A percentile compares a stretch with the other conserved stretches of the same genome.
phyloP scores from a whole-genome alignment of 2,329 filamentous ascomycete species.

The Fusarium luffae region DNA sequence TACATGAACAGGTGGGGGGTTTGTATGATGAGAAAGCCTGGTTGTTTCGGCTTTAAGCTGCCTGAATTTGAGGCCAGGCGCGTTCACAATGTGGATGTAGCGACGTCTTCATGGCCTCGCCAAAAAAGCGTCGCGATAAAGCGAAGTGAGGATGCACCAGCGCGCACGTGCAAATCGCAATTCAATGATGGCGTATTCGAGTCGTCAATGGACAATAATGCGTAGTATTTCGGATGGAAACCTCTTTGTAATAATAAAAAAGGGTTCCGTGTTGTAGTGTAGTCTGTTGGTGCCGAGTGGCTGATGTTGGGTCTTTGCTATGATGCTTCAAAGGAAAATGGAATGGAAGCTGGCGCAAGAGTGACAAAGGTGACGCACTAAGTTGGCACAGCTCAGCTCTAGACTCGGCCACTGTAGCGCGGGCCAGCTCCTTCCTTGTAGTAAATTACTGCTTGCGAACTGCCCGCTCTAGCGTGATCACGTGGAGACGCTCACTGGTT shows the following conservation, averaged over 20 bases:
- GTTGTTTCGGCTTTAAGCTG: neutral
- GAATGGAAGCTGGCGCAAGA: conserved; percentile 32
- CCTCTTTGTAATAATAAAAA: neutral
- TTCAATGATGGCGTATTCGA: conserved; percentile 11
- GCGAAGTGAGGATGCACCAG: conserved; percentile 26
- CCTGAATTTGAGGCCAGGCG: conserved; percentile 1
- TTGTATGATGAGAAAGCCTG: neutral
- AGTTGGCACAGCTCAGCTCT: conserved; percentile 33
- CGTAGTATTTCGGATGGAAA: neutral
- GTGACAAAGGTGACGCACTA: conserved; percentile 43
- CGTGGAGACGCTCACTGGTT: neutral
- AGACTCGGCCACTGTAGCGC: conserved; percentile 4
- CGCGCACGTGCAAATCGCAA: conserved; percentile 32
- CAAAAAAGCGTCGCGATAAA: conserved; percentile 21
- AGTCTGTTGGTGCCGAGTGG: neutral
- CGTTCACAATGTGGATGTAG: conserved; percentile 9
- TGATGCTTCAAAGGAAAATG: conserved; percentile 1
- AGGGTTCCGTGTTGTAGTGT: neutral
- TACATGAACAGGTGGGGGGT: neutral
- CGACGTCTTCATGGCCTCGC: conserved; percentile 49
- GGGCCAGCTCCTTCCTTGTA: conserved; percentile 36
- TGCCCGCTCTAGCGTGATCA: conserved; percentile 6
- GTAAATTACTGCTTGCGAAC: conserved; percentile 28
- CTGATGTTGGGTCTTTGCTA: conserved; percentile 24
- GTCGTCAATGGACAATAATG: conserved; percentile 19